phyloP scores from a whole-genome alignment of 164 flowering plant genomes.

The Chloranthus sessilifolius region DNA sequence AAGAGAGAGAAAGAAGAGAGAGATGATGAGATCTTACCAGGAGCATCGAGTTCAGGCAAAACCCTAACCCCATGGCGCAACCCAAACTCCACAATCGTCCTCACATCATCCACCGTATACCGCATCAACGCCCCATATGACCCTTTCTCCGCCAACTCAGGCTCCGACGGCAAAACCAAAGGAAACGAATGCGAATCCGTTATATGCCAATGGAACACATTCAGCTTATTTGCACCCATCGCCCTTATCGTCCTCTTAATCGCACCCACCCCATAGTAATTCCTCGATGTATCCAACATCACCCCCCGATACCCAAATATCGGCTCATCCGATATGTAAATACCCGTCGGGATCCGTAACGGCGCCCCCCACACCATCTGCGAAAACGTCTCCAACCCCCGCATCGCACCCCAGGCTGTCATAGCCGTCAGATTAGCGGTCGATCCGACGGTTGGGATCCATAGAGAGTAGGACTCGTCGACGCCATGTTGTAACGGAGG shows the following conservation, averaged over 20 bases:
- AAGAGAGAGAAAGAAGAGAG: neutral
- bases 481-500: constrained; percentile 53
- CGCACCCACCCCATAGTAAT: constrained; percentile 56
- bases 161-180: constrained; percentile 71
- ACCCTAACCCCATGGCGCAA: constrained; percentile 76
- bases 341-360: constrained; percentile 35
- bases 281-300: constrained; percentile 73
- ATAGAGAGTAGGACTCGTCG: constrained; percentile 55
- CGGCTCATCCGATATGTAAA: constrained; percentile 53
- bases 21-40: constrained; percentile 41
- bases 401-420: constrained; percentile 84
- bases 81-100: constrained; percentile 59
- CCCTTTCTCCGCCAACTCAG: constrained; percentile 59
- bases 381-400: constrained; percentile 87
- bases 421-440: constrained; percentile 44
- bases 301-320: constrained; percentile 67
- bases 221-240: constrained; percentile 73
- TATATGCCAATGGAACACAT: constrained; percentile 95
- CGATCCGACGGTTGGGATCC: constrained; percentile 27
- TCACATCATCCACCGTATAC: constrained; percentile 59
- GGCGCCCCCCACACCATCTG: constrained; percentile 68
- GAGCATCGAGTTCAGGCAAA: constrained; percentile 78
- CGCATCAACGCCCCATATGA: constrained; percentile 60
- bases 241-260: constrained; percentile 62
- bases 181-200: constrained; percentile 94